phyloP scores from a whole-genome alignment of 73 alveolate species.

The Strombidium stylifer region DNA sequence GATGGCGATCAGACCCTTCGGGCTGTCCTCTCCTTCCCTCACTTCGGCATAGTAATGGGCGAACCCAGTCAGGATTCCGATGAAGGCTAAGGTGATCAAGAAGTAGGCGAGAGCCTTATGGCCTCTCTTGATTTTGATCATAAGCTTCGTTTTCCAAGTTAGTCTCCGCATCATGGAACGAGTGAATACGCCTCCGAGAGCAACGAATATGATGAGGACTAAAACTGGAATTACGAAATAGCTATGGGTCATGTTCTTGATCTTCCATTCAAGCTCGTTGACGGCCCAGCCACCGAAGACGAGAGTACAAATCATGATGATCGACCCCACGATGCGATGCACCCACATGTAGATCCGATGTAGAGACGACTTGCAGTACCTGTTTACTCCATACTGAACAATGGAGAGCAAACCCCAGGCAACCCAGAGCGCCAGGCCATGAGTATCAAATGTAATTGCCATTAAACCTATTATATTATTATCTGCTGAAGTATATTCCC shows the following conservation, averaged over 20 bases:
- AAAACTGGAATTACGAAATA: background rate
- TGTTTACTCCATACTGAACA: background rate
- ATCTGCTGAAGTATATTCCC: too few relatives aligned
- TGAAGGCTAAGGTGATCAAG: background rate
- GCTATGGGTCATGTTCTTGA: background rate
- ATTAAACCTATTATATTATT: too few relatives aligned
- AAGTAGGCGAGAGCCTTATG: constrained; percentile 5
- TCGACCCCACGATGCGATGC: constrained; percentile 18
- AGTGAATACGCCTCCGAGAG: constrained; percentile 17
- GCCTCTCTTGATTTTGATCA: background rate
- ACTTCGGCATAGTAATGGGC: background rate
- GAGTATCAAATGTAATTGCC: too few relatives aligned
- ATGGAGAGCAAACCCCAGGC: constrained; percentile 17
- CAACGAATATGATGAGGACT: background rate
- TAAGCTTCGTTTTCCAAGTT: background rate
- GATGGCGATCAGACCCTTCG: too few relatives aligned
- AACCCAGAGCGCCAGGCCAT: constrained; percentile 15
- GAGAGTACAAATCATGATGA: background rate
- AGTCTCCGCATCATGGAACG: constrained; percentile 11
- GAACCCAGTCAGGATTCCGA: background rate
- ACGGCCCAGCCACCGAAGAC: background rate
- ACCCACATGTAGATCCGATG: constrained; percentile 25
- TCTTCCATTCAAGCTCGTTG: background rate
- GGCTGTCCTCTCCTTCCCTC: too few relatives aligned
- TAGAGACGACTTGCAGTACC: background rate